Base-by-base conservation (phyloP, 192 early-diverging fungal species). In the Phycomyces blakesleeanus region DNA sequence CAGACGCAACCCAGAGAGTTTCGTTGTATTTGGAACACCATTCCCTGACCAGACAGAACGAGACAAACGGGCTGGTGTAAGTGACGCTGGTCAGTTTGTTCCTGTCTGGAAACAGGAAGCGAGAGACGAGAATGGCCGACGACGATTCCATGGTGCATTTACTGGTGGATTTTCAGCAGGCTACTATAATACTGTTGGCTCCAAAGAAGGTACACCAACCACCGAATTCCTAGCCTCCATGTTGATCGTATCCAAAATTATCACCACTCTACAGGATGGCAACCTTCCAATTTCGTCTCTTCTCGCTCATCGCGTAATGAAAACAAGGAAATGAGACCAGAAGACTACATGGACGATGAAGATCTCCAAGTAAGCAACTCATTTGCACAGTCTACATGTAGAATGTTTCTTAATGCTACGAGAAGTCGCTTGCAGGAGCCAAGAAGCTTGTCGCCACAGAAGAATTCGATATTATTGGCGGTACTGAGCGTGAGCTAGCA, bases 291-390 rank as follows among this genome's bases (percentile, higher is more conserved):
- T 9, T 96, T 93, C 73, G 83, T 87, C 2, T 95, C 95, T 1
- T 91, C 90, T 8, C 81, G 92, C 37, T 69, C 58, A 25, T 79
- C 80, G 6, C 83, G 93, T 12, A 77, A 76, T 6, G 78, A 85
- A 51, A 65, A 58, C 40, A 78, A 66, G n/a, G 56, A 40, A 49
- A 56, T 66, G 57, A 73, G 71, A 14, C 86, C 88, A 22, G 90
- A 96, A 62, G 95, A 98, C 64, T 97, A 86, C 62, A 98, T 98
- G 97, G 97, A 98, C 75, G 93, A 95, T 6, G 94, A 98, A 64
- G 97, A 98, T 62, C 62, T 91, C 20, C 86, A 84, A 61, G 92
- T 81, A 75, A 51, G 24, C 18, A 51, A 24, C 51, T 53, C 4
- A 9, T 21, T 21, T 64, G 37, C 16, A 24, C 21, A 16, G 7